Evolutionary conservation across 2,329 filamentous ascomycete species (phyloP), one percentile per base, ranked within the genome.

Genomic region (Albophoma yamanashiensis): DNA sequence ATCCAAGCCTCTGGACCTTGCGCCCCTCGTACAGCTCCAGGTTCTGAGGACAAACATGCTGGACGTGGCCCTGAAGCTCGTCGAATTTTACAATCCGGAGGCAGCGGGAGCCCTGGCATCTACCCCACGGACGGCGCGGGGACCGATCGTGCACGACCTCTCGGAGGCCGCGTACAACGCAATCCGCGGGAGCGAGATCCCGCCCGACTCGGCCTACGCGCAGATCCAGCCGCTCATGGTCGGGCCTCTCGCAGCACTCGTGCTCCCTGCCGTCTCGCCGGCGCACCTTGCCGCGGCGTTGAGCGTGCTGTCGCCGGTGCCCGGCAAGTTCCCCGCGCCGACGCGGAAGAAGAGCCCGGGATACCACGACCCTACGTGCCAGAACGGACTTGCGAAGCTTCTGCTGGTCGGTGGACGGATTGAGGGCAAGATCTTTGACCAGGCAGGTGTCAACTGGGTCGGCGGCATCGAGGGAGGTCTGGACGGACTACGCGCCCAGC

Each of bases 41-140:
- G 89, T 96, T 34, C 79, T 99, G 60, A 88, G 94, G 70, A 94
- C 91, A 17, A 89, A 90, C 69, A 95, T 99, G 70, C 91, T 99
- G 71, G 87, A 88, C 65, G 85, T 90, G 22, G 92, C 93, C 1
- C 78, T 97, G 63, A 88, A 89, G 65, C 84, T 97, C 58, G 87
- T 92, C 62, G 93, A 97, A 70, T 95, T 92, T 75, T 95, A 84
- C 70, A 83, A 83, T 70, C 82, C 79, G 63, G 74, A 75, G 45
- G 72, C 66, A 4, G 73, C 76, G 22, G 65, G 71, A 6, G 67
- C 71, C 17, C 67, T 69, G 38, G 67, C 72, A 3, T 66, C 64
- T 2, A 72, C 68, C 4, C 66, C 64, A 2, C 68, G 70, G n/a
- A 70, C 73, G 20, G 60, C 65, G 2, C 62, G 68, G 52, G 68